Percentiles rank a stretch among this genome's conserved stretches.
Evolutionary conservation across 768 basidiomycete genomes (phyloP).

Genomic region (Filobasidium wieringae): DNA sequence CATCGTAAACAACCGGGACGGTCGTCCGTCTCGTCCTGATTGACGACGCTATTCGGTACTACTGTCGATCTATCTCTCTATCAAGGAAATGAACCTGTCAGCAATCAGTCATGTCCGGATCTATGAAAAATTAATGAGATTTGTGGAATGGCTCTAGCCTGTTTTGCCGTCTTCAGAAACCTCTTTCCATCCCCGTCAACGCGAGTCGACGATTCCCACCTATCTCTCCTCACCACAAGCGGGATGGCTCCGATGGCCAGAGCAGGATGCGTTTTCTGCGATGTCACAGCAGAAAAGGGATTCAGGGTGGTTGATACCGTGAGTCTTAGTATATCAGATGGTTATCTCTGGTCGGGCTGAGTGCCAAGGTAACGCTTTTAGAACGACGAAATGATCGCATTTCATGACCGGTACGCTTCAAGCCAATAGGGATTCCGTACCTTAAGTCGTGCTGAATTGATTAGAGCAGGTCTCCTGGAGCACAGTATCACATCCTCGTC

Average conservation of each 20-base stretch:
- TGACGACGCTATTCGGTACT: too few relatives aligned
- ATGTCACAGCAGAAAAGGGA: constrained; percentile 24
- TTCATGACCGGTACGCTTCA: constrained; percentile 25
- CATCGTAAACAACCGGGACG: too few relatives aligned
- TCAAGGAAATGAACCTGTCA: too few relatives aligned
- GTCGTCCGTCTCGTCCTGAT: too few relatives aligned
- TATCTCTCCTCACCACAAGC: neutral
- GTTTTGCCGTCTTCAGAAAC: neutral
- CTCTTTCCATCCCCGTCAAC: neutral
- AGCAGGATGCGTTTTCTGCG: constrained; percentile 29
- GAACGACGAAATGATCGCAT: constrained; percentile 30
- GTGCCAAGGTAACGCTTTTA: neutral
- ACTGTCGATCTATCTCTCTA: too few relatives aligned
- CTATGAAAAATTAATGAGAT: too few relatives aligned
- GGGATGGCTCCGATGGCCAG: neutral
- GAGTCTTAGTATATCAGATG: neutral
- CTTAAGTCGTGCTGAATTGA: neutral
- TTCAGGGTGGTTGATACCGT: constrained; percentile 28
- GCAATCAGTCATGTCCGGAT: too few relatives aligned
- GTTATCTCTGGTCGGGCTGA: neutral
- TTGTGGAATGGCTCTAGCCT: neutral
- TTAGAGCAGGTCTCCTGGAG: constrained; percentile 20
- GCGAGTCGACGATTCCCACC: neutral
- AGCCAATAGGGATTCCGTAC: neutral
- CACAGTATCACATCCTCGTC: constrained; percentile 26